Evolutionary conservation across 805 yeast species (phyloP), one percentile per base, ranked within the genome.

Genomic region (Diddensiella caesifluorescens): DNA sequence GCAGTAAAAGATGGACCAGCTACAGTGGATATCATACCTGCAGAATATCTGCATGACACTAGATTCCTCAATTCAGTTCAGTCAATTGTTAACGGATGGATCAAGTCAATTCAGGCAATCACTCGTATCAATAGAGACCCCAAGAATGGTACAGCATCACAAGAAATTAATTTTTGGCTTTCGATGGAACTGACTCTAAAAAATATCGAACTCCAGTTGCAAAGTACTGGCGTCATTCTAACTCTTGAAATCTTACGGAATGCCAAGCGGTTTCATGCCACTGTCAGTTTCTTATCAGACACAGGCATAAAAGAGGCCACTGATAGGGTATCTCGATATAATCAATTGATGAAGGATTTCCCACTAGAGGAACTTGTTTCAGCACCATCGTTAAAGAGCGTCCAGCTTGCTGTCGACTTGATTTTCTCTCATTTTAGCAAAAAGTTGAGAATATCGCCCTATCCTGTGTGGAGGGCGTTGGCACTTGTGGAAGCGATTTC

Each of bases 251-350:
- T 83, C 0, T 65, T 89, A 42, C 74, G 75, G 45, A 64, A 71
- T 12, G 87, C 88, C 2, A 88, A 84, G 51, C 68, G 97, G 48
- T 84, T 80, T 55, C 94, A 84, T 56, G 80, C 86, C 1, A 80
- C 89, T 0, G 74, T 77, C n/a, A 71, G 82, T 26, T 81, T 84
- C 52, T 64, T 74, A 25, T 75, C 86, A 4, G 94, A 85, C 53
- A 77, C 83, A 2, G 85, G 86, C 0, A 61, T 90, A 16, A 49
- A 54, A n/a, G 79, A 75, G 21, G 75, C 82, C 12, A 47, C 76
- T 9, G 64, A 65, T 3, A 61, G 61, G 18, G 75, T 87, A 0
- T 63, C 66, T 9, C 67, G 69, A n/a, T 79, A 79, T 55, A 80
- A 79, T 48, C 73, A 74, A 5, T 63, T 90, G 21, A 63, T 87